Base-by-base conservation (phyloP, 2,329 filamentous ascomycete species). In the Piedraia hortae region DNA sequence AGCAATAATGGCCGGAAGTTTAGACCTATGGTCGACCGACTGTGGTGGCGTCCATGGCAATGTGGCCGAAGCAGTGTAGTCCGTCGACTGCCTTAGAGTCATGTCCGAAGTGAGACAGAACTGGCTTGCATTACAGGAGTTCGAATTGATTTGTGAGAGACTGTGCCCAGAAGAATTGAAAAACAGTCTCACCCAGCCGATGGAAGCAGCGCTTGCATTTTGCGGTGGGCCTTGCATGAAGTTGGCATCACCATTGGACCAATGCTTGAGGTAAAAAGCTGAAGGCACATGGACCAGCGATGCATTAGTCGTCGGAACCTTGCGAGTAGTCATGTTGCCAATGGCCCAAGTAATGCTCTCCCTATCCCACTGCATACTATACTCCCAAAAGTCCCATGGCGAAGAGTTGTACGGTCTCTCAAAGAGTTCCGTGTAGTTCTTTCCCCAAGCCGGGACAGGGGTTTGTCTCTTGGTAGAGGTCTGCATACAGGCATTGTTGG, bases 101-200 rank as follows among this genome's bases (percentile, higher is more conserved):
- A 28, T 28, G 14, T 40, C 37, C 13, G 39, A 34, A 4, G 31
- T 31, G 2, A 36, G 39, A 25, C 37, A 40, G 8, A 26, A 19
- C 28, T 20, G 18, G 13, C 9, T 18, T 21, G 23, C 27, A 32
- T 23, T 24, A 21, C 22, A 28, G 20, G 19, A 31, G 22, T 19
- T 26, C 30, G 16, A 24, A 15, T 14, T 19, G 13, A 34, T 20
- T 7, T 37, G 28, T 6, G 28, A 24, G 6, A 33, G 24, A 5
- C 37, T 48, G 34, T 42, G 47, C 5, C 41, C 29, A 2, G 51
- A 53, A 1, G 50, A 50, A 29, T 56, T 56, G 42, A 56, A 56
- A 31, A 56, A 56, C 13, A 49, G 36, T n/a, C 51, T 44, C 6
- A 48, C 42, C 47, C 49, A 56, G 5, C 39, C 47, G 14, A 56